These are phyloP conservation scores for Auricularia sp. DNA, from an alignment of 768 basidiomycete genomes.

Conservation along the genomic window DNA sequence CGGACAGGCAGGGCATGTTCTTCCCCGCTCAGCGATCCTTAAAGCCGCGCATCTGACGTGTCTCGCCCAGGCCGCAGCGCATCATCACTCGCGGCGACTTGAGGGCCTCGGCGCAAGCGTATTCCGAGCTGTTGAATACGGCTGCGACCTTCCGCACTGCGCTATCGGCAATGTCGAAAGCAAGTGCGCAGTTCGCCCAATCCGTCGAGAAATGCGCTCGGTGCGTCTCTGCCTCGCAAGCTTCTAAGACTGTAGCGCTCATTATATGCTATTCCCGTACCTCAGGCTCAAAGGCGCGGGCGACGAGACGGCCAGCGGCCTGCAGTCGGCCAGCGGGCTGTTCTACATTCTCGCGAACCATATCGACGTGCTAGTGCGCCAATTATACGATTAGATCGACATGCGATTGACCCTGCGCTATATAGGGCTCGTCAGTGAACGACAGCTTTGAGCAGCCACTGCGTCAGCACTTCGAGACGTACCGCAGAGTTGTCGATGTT, in stretches of 20 bases:
- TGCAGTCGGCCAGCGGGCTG: constrained; percentile 80
- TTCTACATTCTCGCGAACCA: constrained; percentile 90
- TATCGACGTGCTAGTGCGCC: constrained; percentile 75
- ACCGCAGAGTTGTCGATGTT: constrained; percentile 64
- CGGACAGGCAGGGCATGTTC: background rate
- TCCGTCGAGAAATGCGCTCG: constrained; percentile 77
- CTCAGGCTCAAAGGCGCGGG: constrained; percentile 65
- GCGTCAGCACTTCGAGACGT: constrained; percentile 73
- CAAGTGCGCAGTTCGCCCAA: constrained; percentile 76
- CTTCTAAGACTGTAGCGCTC: background rate
- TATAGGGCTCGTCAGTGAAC: constrained; percentile 74
- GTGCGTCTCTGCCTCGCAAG: constrained; percentile 31
- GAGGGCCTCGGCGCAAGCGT: constrained; percentile 67
- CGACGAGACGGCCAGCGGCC: constrained; percentile 69
- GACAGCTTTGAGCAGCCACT: constrained; percentile 84
- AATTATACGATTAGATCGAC: constrained; percentile 3
- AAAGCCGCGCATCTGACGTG: constrained; percentile 49
- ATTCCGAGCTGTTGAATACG: constrained; percentile 72
- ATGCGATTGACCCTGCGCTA: background rate
- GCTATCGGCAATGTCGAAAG: constrained; percentile 70
- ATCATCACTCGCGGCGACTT: constrained; percentile 75
- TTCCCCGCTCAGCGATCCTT: background rate
- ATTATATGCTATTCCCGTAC: background rate
- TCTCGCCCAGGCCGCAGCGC: constrained; percentile 45
- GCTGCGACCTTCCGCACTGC: constrained; percentile 75